Percentiles rank a stretch among this genome's conserved stretches.
phyloP scores from a whole-genome alignment of 2,329 filamentous ascomycete species.

The Calonectria honghensis region DNA sequence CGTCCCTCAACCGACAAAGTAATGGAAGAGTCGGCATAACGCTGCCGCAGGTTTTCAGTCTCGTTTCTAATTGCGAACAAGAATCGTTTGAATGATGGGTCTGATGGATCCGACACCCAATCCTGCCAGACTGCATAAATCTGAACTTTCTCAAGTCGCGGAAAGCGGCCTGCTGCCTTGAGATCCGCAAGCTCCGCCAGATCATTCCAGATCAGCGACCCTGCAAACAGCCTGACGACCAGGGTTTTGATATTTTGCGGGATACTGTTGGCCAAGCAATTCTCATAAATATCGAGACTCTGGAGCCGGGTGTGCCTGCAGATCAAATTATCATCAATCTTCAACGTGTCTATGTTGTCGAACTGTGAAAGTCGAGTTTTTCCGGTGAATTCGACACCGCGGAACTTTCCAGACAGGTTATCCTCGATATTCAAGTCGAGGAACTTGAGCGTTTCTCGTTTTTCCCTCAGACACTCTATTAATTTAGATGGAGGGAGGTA shows the following conservation, averaged over 20 bases:
- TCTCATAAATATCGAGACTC: not conserved
- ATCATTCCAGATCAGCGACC: not conserved
- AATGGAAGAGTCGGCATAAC: not conserved
- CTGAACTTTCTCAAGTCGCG: not conserved
- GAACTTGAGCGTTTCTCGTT: not conserved
- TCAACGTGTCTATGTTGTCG: not conserved
- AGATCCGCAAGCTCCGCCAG: not conserved
- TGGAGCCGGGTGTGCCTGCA: not conserved
- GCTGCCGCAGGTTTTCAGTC: not conserved
- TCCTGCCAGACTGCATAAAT: slow-evolving; percentile 1
- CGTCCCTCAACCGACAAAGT: not conserved
- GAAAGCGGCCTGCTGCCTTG: not conserved
- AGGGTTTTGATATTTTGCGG: not conserved
- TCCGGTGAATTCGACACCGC: not conserved
- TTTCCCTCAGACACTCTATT: not conserved
- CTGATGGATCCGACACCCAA: not conserved
- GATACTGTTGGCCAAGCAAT: not conserved
- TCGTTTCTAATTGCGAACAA: not conserved
- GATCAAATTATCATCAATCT: slow-evolving; percentile 1
- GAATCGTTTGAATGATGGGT: not conserved
- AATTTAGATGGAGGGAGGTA: not conserved
- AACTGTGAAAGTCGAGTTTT: not conserved
- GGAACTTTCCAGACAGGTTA: not conserved
- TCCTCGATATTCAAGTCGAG: not conserved
- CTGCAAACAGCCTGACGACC: not conserved